Conservation (phyloP, 2,329 filamentous ascomycete species). For the Dendrostoma leiphaemia region DNA sequence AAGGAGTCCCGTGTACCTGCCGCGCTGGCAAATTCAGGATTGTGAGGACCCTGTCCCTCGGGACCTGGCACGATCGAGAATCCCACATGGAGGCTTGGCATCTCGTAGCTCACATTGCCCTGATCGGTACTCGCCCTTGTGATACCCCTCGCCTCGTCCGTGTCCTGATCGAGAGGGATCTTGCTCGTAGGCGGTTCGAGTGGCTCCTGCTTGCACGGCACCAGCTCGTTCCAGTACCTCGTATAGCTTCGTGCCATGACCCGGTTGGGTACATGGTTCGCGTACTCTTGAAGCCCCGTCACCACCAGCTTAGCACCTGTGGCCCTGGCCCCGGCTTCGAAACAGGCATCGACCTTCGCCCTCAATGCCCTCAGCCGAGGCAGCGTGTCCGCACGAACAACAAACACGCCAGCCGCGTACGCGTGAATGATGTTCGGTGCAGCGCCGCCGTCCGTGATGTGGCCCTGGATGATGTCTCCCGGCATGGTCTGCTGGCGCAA, state of each 20-base stretch:
- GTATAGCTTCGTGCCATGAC: conserved; percentile 45
- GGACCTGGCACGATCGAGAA: conserved; percentile 48
- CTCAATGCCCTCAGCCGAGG: conserved; percentile 38
- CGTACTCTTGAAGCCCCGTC: conserved; percentile 42
- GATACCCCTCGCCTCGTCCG: conserved; percentile 38
- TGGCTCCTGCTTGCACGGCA: conserved; percentile 25
- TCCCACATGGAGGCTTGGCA: conserved; percentile 52
- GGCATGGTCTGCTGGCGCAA: conserved; percentile 56
- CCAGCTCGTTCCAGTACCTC: conserved; percentile 41
- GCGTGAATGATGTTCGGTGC: conserved; percentile 58
- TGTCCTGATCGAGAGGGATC: conserved; percentile 30
- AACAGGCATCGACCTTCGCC: conserved; percentile 40
- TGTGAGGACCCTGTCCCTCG: conserved; percentile 48
- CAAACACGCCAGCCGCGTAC: conserved; percentile 41
- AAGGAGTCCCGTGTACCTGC: conserved; percentile 48
- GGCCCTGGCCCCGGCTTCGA: conserved; percentile 36
- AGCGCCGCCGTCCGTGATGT: conserved; percentile 51
- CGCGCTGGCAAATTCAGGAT: conserved; percentile 48
- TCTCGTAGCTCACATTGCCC: conserved; percentile 55
- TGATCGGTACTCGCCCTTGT: conserved; percentile 59
- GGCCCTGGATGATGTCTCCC: conserved; percentile 47
- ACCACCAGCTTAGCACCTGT: conserved; percentile 48
- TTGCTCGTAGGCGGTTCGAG: conserved; percentile 9
- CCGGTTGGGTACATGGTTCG: conserved; percentile 54
- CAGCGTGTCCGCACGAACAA: conserved; percentile 42